These are phyloP conservation scores for Neurospora sp. DNA, from an alignment of 495 filamentous ascomycete genomes.

Conservation along the genomic window DNA sequence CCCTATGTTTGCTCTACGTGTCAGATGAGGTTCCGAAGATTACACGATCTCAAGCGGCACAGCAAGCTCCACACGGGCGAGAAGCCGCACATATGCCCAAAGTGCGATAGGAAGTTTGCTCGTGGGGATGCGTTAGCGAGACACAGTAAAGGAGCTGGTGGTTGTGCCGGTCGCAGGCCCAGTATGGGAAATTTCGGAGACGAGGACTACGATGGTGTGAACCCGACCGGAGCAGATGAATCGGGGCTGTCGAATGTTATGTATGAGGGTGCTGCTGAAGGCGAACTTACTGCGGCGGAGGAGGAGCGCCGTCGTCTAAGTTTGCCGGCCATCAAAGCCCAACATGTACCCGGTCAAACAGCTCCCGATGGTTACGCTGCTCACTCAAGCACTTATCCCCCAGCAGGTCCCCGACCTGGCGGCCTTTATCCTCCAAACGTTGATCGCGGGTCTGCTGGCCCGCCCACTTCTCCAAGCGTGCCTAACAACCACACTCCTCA, in stretches of 20 bases:
- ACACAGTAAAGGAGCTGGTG: slow-evolving; percentile 92
- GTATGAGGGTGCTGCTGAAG: slow-evolving; percentile 52
- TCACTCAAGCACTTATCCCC: slow-evolving; percentile 68
- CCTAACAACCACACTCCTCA: slow-evolving; percentile 34
- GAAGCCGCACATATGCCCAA: slow-evolving; percentile 85
- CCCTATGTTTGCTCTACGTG: slow-evolving; percentile 88
- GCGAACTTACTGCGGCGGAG: slow-evolving; percentile 30
- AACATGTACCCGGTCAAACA: slow-evolving; percentile 47
- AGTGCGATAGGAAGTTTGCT: slow-evolving; percentile 89
- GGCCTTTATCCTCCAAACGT: slow-evolving; percentile 53
- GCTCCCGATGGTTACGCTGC: slow-evolving; percentile 26
- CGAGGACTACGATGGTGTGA: slow-evolving; percentile 51
- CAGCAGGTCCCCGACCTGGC: slow-evolving; percentile 43
- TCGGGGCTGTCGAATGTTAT: slow-evolving; percentile 69
- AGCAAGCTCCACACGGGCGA: slow-evolving; percentile 95
- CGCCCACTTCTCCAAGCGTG: slow-evolving; percentile 40
- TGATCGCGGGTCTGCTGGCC: slow-evolving; percentile 39
- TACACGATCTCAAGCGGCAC: slow-evolving; percentile 94
- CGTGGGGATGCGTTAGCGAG: slow-evolving; percentile 89
- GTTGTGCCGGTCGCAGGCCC: slow-evolving; percentile 80
- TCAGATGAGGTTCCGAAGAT: slow-evolving; percentile 75
- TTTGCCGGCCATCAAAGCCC: slow-evolving; percentile 63
- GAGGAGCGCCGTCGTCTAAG: slow-evolving; percentile 45
- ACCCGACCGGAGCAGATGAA: slow-evolving; percentile 50
- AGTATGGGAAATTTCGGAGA: slow-evolving; percentile 84